These are phyloP conservation scores for Penicillium sp. DNA, from an alignment of 2,329 filamentous ascomycete species.

Conservation along the genomic window DNA sequence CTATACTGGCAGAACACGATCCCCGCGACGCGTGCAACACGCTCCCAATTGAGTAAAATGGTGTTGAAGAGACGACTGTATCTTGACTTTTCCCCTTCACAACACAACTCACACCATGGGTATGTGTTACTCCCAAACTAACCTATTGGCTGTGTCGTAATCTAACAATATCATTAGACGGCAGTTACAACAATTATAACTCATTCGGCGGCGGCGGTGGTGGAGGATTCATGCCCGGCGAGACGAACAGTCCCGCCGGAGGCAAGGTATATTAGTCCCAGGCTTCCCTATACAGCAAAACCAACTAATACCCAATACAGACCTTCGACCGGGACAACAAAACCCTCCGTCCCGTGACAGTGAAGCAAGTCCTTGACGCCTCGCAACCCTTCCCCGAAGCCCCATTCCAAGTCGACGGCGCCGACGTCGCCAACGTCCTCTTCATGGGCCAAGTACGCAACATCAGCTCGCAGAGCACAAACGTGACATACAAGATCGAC, in stretches of 20 bases:
- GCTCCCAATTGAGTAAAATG: constrained; percentile 41
- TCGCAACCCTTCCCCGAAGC: constrained; percentile 70
- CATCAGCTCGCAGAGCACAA: constrained; percentile 81
- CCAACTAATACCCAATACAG: neutral
- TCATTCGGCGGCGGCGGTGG: constrained; percentile 54
- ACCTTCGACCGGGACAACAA: constrained; percentile 64
- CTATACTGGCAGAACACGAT: neutral
- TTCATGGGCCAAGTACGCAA: constrained; percentile 89
- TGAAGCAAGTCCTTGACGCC: constrained; percentile 89
- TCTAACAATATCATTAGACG: constrained; percentile 25
- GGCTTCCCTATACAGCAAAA: neutral
- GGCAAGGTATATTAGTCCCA: constrained; percentile 34
- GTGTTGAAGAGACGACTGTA: constrained; percentile 7
- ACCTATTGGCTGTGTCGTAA: fast-evolving
- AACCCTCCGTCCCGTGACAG: constrained; percentile 85
- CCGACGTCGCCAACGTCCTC: constrained; percentile 70
- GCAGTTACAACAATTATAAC: constrained; percentile 46
- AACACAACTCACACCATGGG: constrained; percentile 26
- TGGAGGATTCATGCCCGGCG: constrained; percentile 58
- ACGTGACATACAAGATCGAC: constrained; percentile 88
- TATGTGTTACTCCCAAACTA: constrained; percentile 11
- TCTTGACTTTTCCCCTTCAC: constrained; percentile 10
- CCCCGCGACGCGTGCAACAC: constrained; percentile 38
- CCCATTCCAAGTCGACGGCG: constrained; percentile 79
- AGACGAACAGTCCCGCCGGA: constrained; percentile 47